These are phyloP conservation scores for Beta vulgaris DNA, from an alignment of 148 eudicot genomes.

Conservation along the genomic window DNA sequence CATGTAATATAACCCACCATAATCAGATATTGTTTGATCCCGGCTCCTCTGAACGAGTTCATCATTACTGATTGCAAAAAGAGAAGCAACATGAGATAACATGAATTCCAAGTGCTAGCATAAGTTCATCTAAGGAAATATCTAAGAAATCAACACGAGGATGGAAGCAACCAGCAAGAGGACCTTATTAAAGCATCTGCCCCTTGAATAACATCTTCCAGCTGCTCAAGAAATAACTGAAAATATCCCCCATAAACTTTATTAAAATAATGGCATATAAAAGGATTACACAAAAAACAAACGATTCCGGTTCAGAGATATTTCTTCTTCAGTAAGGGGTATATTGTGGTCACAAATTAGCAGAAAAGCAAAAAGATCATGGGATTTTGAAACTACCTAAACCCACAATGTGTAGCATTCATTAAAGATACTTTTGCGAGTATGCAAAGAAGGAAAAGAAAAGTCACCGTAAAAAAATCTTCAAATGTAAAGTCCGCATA, in stretches of 20 bases:
- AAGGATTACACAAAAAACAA: background rate
- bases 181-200: conserved; percentile 65
- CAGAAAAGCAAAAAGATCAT: no score
- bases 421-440: background rate
- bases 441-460: background rate
- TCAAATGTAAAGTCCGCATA: conserved; percentile 94
- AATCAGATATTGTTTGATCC: conserved; percentile 89
- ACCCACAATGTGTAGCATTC: background rate
- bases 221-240: conserved; percentile 92
- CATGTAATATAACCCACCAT: conserved; percentile 53
- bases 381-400: background rate
- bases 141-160: background rate
- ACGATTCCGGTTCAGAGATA: background rate
- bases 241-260: conserved; percentile 19
- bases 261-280: conserved; percentile 20
- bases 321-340: background rate
- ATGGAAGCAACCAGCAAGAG: conserved; percentile 12
- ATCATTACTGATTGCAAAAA: conserved; percentile 54
- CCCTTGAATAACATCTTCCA: conserved; percentile 76
- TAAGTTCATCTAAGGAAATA: background rate
- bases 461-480: conserved; percentile 79
- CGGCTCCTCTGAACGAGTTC: conserved; percentile 81
- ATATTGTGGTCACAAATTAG: no score
- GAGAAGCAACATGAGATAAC: conserved; percentile 12
- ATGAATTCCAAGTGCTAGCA: conserved; percentile 5